Conservation (phyloP, 768 basidiomycete genomes). For the Amanita phalloides region DNA sequence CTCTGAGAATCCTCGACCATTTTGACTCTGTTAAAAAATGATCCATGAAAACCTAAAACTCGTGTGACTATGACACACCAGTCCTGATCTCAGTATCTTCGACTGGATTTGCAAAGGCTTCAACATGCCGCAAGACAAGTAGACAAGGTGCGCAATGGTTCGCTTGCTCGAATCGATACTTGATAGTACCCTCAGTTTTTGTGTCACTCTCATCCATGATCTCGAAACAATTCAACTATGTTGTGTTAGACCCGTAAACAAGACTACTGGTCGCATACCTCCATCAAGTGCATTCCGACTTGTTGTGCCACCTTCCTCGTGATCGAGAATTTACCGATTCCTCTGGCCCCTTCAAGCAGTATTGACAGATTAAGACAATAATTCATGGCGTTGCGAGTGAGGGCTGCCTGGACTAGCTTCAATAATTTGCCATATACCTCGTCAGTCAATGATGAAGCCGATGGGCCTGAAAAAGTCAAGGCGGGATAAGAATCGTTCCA, state of each 20-base stretch:
- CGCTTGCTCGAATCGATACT: constrained; percentile 69
- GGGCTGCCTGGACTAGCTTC: constrained; percentile 49
- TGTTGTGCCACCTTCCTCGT: constrained; percentile 43
- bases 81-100: constrained; percentile 55
- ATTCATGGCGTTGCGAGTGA: constrained; percentile 42
- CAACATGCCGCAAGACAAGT: constrained; percentile 67
- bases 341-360: constrained; percentile 69
- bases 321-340: constrained; percentile 71
- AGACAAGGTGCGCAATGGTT: constrained; percentile 75
- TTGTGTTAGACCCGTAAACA: not conserved
- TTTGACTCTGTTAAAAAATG: constrained; percentile 31
- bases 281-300: constrained; percentile 70
- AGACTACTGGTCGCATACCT: constrained; percentile 32
- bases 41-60: not conserved
- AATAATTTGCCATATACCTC: constrained; percentile 37
- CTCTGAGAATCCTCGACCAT: constrained; percentile 47
- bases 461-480: not conserved
- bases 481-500: not conserved
- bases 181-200: constrained; percentile 65
- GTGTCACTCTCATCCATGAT: constrained; percentile 67
- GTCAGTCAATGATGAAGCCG: constrained; percentile 14
- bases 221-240: constrained; percentile 80
- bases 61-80: constrained; percentile 26
- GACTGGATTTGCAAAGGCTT: constrained; percentile 65
- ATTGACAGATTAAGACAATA: constrained; percentile 62